Evolutionary conservation across 345 rosid species (phyloP).

Genomic region (Citrus trifoliata): DNA sequence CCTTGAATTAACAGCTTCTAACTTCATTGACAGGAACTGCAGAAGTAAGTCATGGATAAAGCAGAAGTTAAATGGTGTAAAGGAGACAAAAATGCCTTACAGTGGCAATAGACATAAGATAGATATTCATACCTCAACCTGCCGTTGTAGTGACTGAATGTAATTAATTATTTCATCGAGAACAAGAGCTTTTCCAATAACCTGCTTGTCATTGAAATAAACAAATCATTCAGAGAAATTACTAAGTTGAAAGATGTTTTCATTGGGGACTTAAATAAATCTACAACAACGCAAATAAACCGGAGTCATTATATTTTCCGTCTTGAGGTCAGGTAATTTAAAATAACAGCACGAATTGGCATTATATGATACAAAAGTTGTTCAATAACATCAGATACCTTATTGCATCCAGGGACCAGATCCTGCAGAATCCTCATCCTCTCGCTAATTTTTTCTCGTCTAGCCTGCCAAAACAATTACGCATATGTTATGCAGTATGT

Average conservation of each 20-base stretch:
- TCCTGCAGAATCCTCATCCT: slow-evolving; percentile 97
- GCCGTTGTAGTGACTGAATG: slow-evolving; percentile 85
- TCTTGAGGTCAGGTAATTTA: not conserved
- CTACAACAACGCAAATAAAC: not conserved
- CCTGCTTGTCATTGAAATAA: slow-evolving; percentile 37
- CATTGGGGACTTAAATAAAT: not conserved
- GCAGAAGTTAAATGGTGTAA: slow-evolving; percentile 2
- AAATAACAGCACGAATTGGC: not conserved
- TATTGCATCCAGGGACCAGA: slow-evolving; percentile 89
- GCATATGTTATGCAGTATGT: not conserved
- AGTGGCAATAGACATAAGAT: not conserved
- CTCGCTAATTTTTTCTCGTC: slow-evolving; percentile 96
- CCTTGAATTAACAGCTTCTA: slow-evolving; percentile 83
- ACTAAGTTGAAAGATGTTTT: not conserved
- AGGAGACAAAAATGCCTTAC: not conserved
- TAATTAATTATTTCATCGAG: slow-evolving; percentile 98
- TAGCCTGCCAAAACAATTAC: slow-evolving; percentile 51
- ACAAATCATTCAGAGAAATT: not conserved
- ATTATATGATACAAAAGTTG: not conserved
- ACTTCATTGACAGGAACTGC: slow-evolving; percentile 95
- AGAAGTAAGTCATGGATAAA: slow-evolving; percentile 8
- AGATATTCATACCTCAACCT: slow-evolving; percentile 72
- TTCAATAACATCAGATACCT: slow-evolving; percentile 43
- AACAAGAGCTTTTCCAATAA: slow-evolving; percentile 95
- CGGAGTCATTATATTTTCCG: not conserved